These are phyloP conservation scores for Isoetes taiwanensis DNA, from an alignment of 75 land plant species.

Conservation along the genomic window DNA sequence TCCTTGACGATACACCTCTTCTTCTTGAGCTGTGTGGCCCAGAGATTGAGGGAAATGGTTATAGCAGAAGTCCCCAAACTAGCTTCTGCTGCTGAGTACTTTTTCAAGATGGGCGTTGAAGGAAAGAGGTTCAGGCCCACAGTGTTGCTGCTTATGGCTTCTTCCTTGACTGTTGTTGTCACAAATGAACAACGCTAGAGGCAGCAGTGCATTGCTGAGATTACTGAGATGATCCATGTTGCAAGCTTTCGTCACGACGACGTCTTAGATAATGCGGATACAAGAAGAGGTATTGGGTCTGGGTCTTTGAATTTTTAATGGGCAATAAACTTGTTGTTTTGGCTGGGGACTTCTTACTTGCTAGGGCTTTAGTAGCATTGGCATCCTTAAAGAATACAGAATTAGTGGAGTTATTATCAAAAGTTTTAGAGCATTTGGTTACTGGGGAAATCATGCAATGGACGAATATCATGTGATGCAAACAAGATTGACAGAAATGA, in stretches of 20 bases:
- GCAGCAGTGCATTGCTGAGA: background rate
- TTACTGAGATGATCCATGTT: background rate
- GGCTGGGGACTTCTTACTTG: slow-evolving; percentile 4
- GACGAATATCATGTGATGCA: no score
- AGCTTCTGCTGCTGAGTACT: background rate
- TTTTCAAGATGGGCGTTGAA: background rate
- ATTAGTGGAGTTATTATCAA: background rate
- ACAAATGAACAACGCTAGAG: background rate
- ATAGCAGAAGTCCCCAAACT: background rate
- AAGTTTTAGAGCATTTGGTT: slow-evolving; percentile 2
- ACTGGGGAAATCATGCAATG: slow-evolving; percentile 5
- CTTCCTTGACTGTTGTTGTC: background rate
- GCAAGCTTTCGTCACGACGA: background rate
- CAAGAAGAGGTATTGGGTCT: no score
- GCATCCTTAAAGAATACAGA: background rate
- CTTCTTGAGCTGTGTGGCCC: no score
- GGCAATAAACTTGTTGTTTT: background rate
- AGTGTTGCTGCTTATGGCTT: background rate
- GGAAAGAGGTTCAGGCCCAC: background rate
- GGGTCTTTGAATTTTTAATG: no score
- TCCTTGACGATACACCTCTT: no score
- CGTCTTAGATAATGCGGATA: background rate
- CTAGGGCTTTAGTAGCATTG: background rate
- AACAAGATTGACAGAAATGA: no score
- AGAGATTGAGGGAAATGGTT: background rate